A percentile compares a stretch with the other conserved stretches of the same genome.
Evolutionary conservation across 805 yeast species (phyloP).

Genomic region (Maudiozyma bulderi): DNA sequence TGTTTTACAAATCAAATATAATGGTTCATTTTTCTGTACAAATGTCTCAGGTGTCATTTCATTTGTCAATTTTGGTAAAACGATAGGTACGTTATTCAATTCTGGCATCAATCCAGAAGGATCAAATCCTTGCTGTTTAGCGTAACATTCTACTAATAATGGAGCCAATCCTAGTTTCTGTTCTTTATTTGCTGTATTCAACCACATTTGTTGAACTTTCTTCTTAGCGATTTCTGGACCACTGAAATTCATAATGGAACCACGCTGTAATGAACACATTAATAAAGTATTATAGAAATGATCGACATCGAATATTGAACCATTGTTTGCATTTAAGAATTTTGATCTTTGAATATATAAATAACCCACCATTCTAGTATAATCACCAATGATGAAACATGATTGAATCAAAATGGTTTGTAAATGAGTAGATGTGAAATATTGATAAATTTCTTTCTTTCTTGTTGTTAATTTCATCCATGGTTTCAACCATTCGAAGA

Average conservation of each 20-base stretch:
- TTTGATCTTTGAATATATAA: slow-evolving; percentile 11
- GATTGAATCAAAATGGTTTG: slow-evolving; percentile 20
- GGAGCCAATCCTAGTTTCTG: slow-evolving; percentile 20
- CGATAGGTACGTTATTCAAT: background rate
- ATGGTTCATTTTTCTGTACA: background rate
- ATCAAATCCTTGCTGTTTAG: slow-evolving; percentile 3
- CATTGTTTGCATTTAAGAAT: slow-evolving; percentile 16
- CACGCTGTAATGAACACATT: slow-evolving; percentile 25
- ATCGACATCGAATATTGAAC: slow-evolving; percentile 18
- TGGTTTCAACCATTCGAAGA: slow-evolving; percentile 17
- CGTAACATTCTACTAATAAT: slow-evolving; percentile 9
- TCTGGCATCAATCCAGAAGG: background rate
- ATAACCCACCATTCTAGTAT: slow-evolving; percentile 13
- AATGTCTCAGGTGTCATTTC: background rate
- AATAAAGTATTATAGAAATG: slow-evolving; percentile 22
- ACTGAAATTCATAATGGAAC: slow-evolving; percentile 7
- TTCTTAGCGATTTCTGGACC: slow-evolving; percentile 12
- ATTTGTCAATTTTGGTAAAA: background rate
- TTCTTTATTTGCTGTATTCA: slow-evolving; percentile 5
- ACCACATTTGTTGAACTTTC: slow-evolving; percentile 19
- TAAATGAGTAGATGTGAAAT: slow-evolving; percentile 16
- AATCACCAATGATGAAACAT: slow-evolving; percentile 18
- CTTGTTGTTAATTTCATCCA: slow-evolving; percentile 22
- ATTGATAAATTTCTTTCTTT: slow-evolving; percentile 18
- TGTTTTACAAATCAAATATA: slow-evolving; percentile 3